These are phyloP conservation scores for Clavariopsis aquatica DNA, from an alignment of 495 filamentous ascomycete species.

Conservation along the genomic window DNA sequence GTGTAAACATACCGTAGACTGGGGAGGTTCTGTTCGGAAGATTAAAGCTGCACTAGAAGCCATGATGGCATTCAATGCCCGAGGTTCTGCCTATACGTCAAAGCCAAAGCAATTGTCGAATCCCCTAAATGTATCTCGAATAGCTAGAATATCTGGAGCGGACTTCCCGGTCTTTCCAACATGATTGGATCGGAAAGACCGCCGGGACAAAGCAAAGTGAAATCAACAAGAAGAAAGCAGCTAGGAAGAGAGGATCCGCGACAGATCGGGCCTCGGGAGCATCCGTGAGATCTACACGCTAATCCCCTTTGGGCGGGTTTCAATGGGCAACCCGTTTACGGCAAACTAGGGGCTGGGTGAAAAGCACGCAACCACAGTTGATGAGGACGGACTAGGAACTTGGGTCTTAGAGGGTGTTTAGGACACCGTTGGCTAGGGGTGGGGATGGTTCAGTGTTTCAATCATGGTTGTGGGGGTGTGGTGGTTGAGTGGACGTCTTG, in stretches of 20 bases:
- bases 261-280: background rate
- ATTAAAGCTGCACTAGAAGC: background rate
- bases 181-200: slow-evolving; percentile 11
- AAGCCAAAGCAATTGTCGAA: too few species aligned
- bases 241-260: background rate
- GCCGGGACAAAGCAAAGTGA: slow-evolving; percentile 8
- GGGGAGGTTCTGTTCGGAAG: too few species aligned
- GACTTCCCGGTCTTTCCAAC: background rate
- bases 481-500: background rate
- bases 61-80: background rate
- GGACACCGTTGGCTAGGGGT: slow-evolving; percentile 1
- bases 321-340: background rate
- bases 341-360: too few species aligned
- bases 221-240: slow-evolving; percentile 4
- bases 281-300: background rate
- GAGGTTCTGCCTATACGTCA: background rate
- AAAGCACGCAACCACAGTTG: too few species aligned
- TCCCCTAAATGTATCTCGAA: too few species aligned
- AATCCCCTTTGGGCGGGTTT: background rate
- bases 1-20: too few species aligned
- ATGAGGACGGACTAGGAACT: background rate
- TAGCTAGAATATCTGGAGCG: background rate
- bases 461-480: background rate
- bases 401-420: background rate
- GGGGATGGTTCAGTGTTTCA: background rate